Base-by-base conservation (phyloP, 306 rosid species). In the Begonia peltatifolia region DNA sequence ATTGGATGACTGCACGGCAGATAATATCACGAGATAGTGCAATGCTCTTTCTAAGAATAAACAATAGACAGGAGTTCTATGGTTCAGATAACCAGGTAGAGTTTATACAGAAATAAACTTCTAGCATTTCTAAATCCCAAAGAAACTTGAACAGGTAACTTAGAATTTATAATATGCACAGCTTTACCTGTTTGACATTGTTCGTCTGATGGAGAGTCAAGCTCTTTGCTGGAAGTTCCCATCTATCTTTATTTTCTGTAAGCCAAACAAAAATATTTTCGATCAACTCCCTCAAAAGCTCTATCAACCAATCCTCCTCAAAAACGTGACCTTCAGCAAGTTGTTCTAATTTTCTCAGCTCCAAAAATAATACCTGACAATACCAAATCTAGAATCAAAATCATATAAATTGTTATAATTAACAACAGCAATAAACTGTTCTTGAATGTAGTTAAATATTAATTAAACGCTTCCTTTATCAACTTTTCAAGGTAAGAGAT, bases 261-360 rank as follows among this genome's bases (percentile, higher is more conserved):
- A 79, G 67, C 74, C 78, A 79, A 62, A 56, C 63, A 67, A 82
- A 79, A 53, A 60, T 65, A 11, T 59, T 61, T 60, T 77, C 84
- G 62, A 79, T 71, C 52, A 77, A 46, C 57, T 79, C 85, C 70
- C 74, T 73, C 42, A 70, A 47, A 55, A 82, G 69, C 64, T 74
- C 78, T 70, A 65, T 48, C 66, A 86, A 60, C 95, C 95, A 86
- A 44, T 77, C 76, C 56, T 44, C 61, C 57, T 82, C 75, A 47
- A 82, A 77, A 67, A 58, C 65, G 54, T 63, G 53, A 38, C 68
- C 77, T 54, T 79, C 78, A 9, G 73, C 68, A 35, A 82, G 81
- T 52, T 67, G 68, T 63, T 82, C 81, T 35, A 86, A 43, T 66
- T 82, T 74, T 71, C 81, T 77, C 61, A 82, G 55, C 55, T 85